Evolutionary conservation across 2,329 filamentous ascomycete genomes (phyloP).

Genomic region (Lecanicillium sp.): DNA sequence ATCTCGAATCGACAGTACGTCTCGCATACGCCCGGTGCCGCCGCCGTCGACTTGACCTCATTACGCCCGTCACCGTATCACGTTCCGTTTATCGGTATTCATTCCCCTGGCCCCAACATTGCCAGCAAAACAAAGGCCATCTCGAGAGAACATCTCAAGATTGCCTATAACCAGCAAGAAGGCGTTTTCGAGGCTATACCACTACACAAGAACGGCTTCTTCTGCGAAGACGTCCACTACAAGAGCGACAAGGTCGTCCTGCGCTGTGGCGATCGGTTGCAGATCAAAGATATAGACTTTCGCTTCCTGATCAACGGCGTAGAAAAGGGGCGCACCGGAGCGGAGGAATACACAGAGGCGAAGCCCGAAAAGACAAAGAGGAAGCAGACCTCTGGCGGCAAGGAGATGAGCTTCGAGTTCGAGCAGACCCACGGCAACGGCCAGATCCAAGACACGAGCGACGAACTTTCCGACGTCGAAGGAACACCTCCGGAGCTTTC

Average conservation of each 20-base stretch:
- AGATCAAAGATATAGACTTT: conserved; percentile 65
- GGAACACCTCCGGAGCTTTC: conserved; percentile 32
- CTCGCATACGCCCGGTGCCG: conserved; percentile 51
- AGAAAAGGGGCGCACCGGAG: conserved; percentile 48
- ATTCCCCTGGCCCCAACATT: conserved; percentile 57
- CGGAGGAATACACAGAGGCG: conserved; percentile 37
- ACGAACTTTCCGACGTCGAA: conserved; percentile 39
- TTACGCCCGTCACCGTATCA: conserved; percentile 54
- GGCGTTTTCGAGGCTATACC: conserved; percentile 58
- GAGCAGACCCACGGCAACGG: conserved; percentile 53
- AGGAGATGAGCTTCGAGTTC: conserved; percentile 69
- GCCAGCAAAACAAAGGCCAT: conserved; percentile 62
- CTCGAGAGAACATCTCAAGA: conserved; percentile 65
- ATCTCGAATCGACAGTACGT: conserved; percentile 53
- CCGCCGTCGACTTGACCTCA: conserved; percentile 50
- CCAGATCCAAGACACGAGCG: conserved; percentile 48
- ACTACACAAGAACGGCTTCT: conserved; percentile 59
- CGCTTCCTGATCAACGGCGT: conserved; percentile 61
- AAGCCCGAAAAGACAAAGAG: conserved; percentile 37
- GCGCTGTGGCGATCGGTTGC: conserved; percentile 57
- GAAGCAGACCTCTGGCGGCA: conserved; percentile 48
- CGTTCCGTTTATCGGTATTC: conserved; percentile 62
- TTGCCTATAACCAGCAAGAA: conserved; percentile 58
- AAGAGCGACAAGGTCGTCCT: conserved; percentile 49
- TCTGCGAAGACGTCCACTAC: conserved; percentile 54